phyloP scores from a whole-genome alignment of 1,284 basidiomycete genomes.

The Laetiporus sulphureus region DNA sequence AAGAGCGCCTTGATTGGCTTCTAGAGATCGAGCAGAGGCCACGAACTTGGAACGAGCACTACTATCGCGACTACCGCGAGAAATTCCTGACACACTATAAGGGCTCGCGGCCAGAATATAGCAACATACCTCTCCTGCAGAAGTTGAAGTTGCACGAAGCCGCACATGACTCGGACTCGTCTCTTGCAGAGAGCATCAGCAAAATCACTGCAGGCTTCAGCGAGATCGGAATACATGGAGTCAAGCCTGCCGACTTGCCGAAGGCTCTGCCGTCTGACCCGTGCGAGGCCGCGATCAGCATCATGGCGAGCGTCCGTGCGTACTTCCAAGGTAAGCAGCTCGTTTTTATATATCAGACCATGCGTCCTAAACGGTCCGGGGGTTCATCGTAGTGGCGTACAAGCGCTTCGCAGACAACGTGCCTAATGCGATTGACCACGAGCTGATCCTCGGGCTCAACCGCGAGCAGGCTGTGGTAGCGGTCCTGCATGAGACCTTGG shows the following conservation, averaged over 20 bases:
- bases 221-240: slow-evolving; percentile 36
- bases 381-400: slow-evolving; percentile 59
- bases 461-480: slow-evolving; percentile 33
- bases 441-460: slow-evolving; percentile 42
- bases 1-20: slow-evolving; percentile 31
- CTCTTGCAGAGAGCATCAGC: slow-evolving; percentile 33
- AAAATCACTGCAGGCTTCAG: slow-evolving; percentile 36
- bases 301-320: slow-evolving; percentile 67
- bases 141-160: slow-evolving; percentile 1
- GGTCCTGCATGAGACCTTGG: slow-evolving; percentile 36
- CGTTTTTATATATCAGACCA: too few species aligned
- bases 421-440: slow-evolving; percentile 56
- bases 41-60: slow-evolving; percentile 27
- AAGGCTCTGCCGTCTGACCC: slow-evolving; percentile 48
- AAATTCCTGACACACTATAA: slow-evolving; percentile 26
- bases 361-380: too few species aligned
- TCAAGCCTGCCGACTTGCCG: slow-evolving; percentile 37
- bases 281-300: slow-evolving; percentile 48
- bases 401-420: slow-evolving; percentile 63
- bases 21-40: slow-evolving; percentile 25
- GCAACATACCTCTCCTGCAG: slow-evolving; percentile 6
- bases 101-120: slow-evolving; percentile 11
- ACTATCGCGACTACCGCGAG: slow-evolving; percentile 23
- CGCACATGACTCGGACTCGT: slow-evolving; percentile 20
- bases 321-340: slow-evolving; percentile 57